phyloP scores from a whole-genome alignment of 768 basidiomycete genomes.

The Pluteus cervinus region DNA sequence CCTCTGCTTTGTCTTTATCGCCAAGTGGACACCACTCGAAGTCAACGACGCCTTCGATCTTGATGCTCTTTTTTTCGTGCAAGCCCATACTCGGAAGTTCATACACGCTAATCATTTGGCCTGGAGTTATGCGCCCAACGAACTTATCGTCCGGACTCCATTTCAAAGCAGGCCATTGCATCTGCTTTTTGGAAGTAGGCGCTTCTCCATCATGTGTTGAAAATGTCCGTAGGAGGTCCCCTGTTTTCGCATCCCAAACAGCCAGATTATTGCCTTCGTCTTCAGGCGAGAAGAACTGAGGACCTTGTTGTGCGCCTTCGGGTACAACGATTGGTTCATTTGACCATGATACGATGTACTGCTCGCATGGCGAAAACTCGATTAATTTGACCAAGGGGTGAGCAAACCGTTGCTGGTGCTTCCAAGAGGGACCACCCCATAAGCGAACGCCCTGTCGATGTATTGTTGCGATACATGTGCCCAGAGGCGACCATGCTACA shows the following conservation, averaged over 20 bases:
- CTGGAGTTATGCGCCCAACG: conserved; percentile 83
- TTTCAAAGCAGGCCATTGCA: conserved; percentile 94
- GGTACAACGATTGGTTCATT: conserved; percentile 87
- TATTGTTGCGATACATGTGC: conserved; percentile 90
- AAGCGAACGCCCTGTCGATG: conserved; percentile 94
- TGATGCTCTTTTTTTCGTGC: conserved; percentile 93
- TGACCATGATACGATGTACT: conserved; percentile 97
- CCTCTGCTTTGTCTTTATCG: conserved; percentile 80
- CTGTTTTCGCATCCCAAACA: conserved; percentile 97
- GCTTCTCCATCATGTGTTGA: conserved; percentile 60
- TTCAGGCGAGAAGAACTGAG: conserved; percentile 82
- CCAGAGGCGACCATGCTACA: conserved; percentile 93
- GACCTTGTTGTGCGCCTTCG: conserved; percentile 74
- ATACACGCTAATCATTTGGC: conserved; percentile 93
- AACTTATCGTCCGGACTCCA: conserved; percentile 98
- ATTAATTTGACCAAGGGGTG: conserved; percentile 94
- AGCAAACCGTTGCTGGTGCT: conserved; percentile 83
- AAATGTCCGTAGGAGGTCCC: conserved; percentile 89
- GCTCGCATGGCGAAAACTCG: conserved; percentile 96
- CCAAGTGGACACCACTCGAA: conserved; percentile 98
- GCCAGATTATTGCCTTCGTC: conserved; percentile 97
- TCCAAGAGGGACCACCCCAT: conserved; percentile 93
- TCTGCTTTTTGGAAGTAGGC: conserved; percentile 62
- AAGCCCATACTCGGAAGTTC: conserved; percentile 93
- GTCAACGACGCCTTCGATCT: conserved; percentile 95